A percentile compares a stretch with the other conserved stretches of the same genome.
Evolutionary conservation across 129 eudicot genomes (phyloP).

Genomic region (Lactuca saligna): DNA sequence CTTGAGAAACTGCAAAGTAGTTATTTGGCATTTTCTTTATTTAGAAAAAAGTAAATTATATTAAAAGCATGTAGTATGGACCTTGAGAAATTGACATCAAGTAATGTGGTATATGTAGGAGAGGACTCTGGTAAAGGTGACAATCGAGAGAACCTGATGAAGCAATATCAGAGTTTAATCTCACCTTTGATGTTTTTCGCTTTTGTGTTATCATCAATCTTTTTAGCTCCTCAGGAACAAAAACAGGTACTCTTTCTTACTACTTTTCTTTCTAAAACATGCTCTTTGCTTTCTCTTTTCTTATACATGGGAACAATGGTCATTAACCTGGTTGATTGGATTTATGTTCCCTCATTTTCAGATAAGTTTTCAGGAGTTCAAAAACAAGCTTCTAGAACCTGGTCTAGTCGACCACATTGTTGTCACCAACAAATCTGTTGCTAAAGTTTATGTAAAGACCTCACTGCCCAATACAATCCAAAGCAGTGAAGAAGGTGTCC

Average conservation of each 20-base stretch:
- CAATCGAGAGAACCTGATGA: conserved; percentile 43
- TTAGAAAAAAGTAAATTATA: too few species aligned
- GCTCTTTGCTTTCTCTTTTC: background rate
- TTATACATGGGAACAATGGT: too few species aligned
- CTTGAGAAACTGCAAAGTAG: background rate
- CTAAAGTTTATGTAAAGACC: conserved; percentile 60
- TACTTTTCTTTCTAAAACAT: conserved; percentile 2
- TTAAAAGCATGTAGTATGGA: too few species aligned
- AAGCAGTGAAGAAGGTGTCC: conserved; percentile 25
- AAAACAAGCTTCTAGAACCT: conserved; percentile 68
- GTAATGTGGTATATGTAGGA: conserved; percentile 37
- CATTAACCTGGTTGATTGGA: background rate
- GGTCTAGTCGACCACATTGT: conserved; percentile 77
- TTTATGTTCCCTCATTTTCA: conserved; percentile 31
- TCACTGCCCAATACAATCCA: conserved; percentile 24
- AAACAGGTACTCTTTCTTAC: conserved; percentile 42
- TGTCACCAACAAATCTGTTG: conserved; percentile 57
- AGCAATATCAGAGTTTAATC: conserved; percentile 38
- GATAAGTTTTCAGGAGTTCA: conserved; percentile 93
- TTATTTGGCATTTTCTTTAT: background rate
- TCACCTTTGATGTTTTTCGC: conserved; percentile 43
- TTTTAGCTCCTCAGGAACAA: conserved; percentile 40
- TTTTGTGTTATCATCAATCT: conserved; percentile 47
- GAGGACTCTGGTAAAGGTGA: conserved; percentile 56
- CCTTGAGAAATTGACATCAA: background rate